Percentiles rank a stretch among this genome's conserved stretches.
These are phyloP conservation scores for Apophysomyces elegans DNA, from an alignment of 371 early-diverging fungal species.

Conservation along the genomic window DNA sequence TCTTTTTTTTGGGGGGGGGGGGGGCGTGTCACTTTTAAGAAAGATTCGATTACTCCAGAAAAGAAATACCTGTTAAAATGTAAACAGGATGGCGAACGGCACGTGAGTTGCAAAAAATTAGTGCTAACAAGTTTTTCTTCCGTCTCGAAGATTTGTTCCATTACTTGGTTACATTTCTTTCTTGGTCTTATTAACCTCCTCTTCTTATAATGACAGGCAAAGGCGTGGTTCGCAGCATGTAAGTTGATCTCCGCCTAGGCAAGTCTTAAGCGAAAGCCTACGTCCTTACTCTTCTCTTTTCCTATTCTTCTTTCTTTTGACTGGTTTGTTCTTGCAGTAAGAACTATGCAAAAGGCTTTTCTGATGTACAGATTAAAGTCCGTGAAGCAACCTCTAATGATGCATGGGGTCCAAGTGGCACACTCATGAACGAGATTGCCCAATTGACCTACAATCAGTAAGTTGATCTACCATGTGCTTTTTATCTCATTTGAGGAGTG, in stretches of 20 bases:
- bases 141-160: neutral
- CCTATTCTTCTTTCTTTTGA: neutral
- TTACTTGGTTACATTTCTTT: neutral
- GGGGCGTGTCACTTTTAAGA: no score
- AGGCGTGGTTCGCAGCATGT: constrained; percentile 11
- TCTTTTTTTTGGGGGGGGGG: no score
- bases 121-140: no score
- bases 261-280: neutral
- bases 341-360: constrained; percentile 95
- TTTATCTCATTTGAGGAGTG: constrained; percentile 11
- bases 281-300: neutral
- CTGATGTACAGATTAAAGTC: constrained; percentile 95
- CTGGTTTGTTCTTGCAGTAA: constrained; percentile 62
- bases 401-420: constrained; percentile 85
- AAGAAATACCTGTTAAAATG: no score
- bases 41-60: no score
- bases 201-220: constrained; percentile 7
- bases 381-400: constrained; percentile 95
- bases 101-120: no score
- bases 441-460: constrained; percentile 87
- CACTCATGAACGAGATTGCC: constrained; percentile 90
- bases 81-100: no score
- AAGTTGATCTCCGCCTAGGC: neutral
- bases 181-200: neutral
- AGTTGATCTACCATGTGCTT: constrained; percentile 27